phyloP scores from a whole-genome alignment of 2,329 filamentous ascomycete genomes.

The Pestalotiopsis sp. region DNA sequence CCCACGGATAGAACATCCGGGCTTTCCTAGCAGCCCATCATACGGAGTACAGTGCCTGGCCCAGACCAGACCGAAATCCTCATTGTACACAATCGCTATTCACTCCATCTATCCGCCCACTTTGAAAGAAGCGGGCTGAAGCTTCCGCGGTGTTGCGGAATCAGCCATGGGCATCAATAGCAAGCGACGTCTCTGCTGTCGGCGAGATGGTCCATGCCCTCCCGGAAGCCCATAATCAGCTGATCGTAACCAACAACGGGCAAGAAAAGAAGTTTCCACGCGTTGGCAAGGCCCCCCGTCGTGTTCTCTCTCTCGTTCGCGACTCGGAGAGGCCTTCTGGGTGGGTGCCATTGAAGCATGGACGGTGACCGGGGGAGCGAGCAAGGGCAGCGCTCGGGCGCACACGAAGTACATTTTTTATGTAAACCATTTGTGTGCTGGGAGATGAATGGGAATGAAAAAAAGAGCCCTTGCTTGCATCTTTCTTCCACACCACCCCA shows the following conservation, averaged over 20 bases:
- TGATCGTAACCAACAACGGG: constrained; percentile 1
- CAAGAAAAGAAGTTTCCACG: not conserved
- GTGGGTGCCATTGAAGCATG: constrained; percentile 5
- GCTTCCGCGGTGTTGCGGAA: not conserved
- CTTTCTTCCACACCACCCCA: not conserved
- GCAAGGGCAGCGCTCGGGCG: not conserved
- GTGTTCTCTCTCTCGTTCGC: not conserved
- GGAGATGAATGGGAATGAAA: too few relatives aligned
- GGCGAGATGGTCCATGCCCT: not conserved
- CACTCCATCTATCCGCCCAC: not conserved
- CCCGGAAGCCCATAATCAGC: not conserved
- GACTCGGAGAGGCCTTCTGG: not conserved
- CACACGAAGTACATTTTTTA: not conserved
- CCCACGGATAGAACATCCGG: not conserved
- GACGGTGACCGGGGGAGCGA: constrained; percentile 1
- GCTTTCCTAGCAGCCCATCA: not conserved
- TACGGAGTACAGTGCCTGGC: not conserved
- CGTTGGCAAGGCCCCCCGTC: not conserved
- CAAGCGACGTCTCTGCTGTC: not conserved
- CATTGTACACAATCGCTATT: not conserved
- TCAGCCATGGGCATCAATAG: not conserved
- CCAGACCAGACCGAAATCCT: not conserved
- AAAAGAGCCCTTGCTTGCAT: too few relatives aligned
- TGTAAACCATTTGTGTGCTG: not conserved
- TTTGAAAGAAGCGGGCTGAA: not conserved